phyloP scores from a whole-genome alignment of 768 basidiomycete genomes.

The Auriscalpium orientale region DNA sequence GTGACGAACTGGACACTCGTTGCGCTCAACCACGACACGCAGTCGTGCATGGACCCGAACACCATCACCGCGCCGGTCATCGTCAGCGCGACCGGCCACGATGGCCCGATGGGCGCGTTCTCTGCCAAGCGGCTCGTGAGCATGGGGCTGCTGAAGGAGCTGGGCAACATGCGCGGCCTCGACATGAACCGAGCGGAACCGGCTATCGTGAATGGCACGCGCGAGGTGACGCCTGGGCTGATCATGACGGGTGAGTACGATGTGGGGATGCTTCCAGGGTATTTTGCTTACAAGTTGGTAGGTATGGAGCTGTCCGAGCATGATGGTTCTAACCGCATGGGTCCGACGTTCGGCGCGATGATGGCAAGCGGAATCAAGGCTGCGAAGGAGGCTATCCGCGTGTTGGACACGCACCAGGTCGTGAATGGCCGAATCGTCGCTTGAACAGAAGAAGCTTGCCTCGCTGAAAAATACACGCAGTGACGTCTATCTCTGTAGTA shows the following conservation, averaged over 20 bases:
- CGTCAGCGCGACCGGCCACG: conserved; percentile 67
- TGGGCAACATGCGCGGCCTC: conserved; percentile 74
- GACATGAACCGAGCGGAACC: conserved; percentile 82
- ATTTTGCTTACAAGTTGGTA: conserved; percentile 17
- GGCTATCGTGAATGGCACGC: conserved; percentile 69
- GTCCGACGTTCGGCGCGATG: conserved; percentile 76
- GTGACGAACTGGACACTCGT: conserved; percentile 50
- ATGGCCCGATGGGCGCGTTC: conserved; percentile 77
- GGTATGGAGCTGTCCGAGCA: conserved; percentile 83
- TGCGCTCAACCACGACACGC: conserved; percentile 60
- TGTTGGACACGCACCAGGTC: conserved; percentile 41
- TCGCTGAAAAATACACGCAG: too few species aligned
- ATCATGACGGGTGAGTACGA: conserved; percentile 56
- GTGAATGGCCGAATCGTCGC: conserved; percentile 51
- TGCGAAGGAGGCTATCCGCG: conserved; percentile 53
- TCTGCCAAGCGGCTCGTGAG: conserved; percentile 73
- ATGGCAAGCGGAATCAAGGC: conserved; percentile 70
- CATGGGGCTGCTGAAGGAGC: conserved; percentile 61
- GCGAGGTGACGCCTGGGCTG: conserved; percentile 69
- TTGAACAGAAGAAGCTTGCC: conserved; percentile 1
- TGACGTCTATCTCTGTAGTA: too few species aligned
- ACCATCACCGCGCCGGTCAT: conserved; percentile 75
- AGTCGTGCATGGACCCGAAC: conserved; percentile 63
- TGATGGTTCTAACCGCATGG: conserved; percentile 65
- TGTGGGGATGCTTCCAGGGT: background rate